Base-by-base conservation (phyloP, 2,329 filamentous ascomycete species). In the Paecilomyces sp. region DNA sequence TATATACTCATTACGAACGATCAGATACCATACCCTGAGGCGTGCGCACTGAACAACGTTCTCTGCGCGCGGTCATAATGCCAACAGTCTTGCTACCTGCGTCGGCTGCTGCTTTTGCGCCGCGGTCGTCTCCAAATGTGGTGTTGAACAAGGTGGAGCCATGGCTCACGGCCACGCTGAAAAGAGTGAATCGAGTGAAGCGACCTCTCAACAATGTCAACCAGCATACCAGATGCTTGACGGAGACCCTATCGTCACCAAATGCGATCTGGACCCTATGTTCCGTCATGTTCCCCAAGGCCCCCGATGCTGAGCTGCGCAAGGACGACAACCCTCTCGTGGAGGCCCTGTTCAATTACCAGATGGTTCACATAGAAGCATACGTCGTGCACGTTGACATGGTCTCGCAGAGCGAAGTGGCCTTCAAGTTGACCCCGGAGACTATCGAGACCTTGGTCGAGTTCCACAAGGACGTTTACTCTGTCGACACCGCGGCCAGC, bases 311-410 rank as follows among this genome's bases (percentile, higher is more conserved):
- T 50, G 90, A 97, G 68, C 83, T 96, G 73, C 86, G 86, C 75
- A 88, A 88, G 76, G 91, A 97, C 72, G 80, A 85, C 57, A 90
- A 95, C 73, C 89, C 90, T 54, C 81, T 96, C 65, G 83, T 93
- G 66, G 92, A 97, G 78, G 90, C 90, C 64, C 80, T 97, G 64
- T 91, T 90, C 84, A 95, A 95, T 83, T 94, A 93, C 77, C 89
- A 95, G 80, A 85, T 97, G 72, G 81, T 97, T 71, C 91, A 97
- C 74, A 81, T 97, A 68, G 92, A 97, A 79, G 94, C 94, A 57
- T 99, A 99, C 75, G 93, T 97, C 68, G 94, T 99, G 62, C 93
- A 97, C 77, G 92, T 99, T 77, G 94, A 99, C 80, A 96, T 97
- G 92, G 93, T 99, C 61, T 86, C 95, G 70, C 89, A 92, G 77